phyloP scores from a whole-genome alignment of 2,329 filamentous ascomycete species.

The Cryphonectria naterciae region DNA sequence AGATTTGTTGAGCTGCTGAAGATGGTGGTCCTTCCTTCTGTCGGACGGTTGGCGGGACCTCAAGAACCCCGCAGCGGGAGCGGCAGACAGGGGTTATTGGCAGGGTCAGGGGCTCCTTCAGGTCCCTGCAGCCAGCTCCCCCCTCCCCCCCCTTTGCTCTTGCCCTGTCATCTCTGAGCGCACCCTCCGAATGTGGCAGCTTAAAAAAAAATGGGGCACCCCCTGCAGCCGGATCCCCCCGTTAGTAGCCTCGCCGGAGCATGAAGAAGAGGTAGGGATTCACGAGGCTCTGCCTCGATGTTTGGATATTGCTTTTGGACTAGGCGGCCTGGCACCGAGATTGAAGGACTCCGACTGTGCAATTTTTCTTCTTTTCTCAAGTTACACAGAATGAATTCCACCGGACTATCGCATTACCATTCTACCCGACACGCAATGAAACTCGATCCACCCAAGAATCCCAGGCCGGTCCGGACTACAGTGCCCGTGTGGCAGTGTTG shows the following conservation, averaged over 20 bases:
- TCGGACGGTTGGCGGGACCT: background rate
- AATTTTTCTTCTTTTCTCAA: background rate
- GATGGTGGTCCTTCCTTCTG: background rate
- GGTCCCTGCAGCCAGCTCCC: background rate
- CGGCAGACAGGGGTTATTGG: background rate
- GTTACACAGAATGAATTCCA: background rate
- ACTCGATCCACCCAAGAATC: background rate
- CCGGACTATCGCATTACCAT: background rate
- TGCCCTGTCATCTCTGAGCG: background rate
- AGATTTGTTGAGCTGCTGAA: background rate
- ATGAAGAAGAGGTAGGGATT: background rate
- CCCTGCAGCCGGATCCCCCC: background rate
- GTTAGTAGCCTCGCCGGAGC: background rate
- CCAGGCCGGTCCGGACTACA: background rate
- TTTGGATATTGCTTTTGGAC: background rate
- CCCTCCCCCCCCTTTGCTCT: background rate
- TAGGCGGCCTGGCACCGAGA: background rate
- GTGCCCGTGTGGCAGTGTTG: background rate
- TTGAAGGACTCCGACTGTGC: background rate
- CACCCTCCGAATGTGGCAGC: background rate
- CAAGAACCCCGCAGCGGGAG: slow-evolving; percentile 1
- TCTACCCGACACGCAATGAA: background rate
- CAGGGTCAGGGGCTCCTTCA: background rate
- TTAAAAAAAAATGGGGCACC: background rate
- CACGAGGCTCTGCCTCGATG: background rate